Conservation (phyloP, 768 basidiomycete species). For the Tricholoma matsutake region DNA sequence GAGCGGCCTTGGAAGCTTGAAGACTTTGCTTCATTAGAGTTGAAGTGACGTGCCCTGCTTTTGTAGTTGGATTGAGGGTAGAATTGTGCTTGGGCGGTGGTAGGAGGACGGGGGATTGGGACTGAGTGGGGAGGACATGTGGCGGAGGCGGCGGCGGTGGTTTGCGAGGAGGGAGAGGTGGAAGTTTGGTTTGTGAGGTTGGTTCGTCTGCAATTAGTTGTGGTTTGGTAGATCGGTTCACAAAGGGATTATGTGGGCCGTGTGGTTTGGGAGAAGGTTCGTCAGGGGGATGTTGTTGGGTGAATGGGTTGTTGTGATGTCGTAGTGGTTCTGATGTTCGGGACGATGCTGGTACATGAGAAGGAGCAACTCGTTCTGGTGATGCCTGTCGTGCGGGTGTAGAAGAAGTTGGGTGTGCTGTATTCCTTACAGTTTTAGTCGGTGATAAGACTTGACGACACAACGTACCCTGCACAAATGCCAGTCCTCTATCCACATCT, state of each 20-base stretch:
- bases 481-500: slow-evolving; percentile 60
- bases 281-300: slow-evolving; percentile 1
- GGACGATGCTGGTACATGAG: not conserved
- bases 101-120: slow-evolving; percentile 18
- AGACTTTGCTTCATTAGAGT: slow-evolving; percentile 71
- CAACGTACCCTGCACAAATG: slow-evolving; percentile 71
- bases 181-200: slow-evolving; percentile 25
- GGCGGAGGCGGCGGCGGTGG: slow-evolving; percentile 25
- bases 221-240: slow-evolving; percentile 21
- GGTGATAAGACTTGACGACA: not conserved
- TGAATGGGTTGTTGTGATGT: slow-evolving; percentile 15
- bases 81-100: slow-evolving; percentile 40
- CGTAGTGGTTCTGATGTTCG: slow-evolving; percentile 2
- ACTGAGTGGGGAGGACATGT: slow-evolving; percentile 14
- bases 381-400: slow-evolving; percentile 7
- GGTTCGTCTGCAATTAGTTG: slow-evolving; percentile 1
- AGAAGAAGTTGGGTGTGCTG: slow-evolving; percentile 19
- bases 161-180: slow-evolving; percentile 55
- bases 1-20: slow-evolving; percentile 69
- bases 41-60: slow-evolving; percentile 52
- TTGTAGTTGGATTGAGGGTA: slow-evolving; percentile 25
- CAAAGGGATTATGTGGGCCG: slow-evolving; percentile 40
- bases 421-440: not conserved
- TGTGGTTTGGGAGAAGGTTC: slow-evolving; percentile 4
- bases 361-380: slow-evolving; percentile 4